phyloP scores from a whole-genome alignment of 257 asterid genomes.

The Mitragyna speciosa region DNA sequence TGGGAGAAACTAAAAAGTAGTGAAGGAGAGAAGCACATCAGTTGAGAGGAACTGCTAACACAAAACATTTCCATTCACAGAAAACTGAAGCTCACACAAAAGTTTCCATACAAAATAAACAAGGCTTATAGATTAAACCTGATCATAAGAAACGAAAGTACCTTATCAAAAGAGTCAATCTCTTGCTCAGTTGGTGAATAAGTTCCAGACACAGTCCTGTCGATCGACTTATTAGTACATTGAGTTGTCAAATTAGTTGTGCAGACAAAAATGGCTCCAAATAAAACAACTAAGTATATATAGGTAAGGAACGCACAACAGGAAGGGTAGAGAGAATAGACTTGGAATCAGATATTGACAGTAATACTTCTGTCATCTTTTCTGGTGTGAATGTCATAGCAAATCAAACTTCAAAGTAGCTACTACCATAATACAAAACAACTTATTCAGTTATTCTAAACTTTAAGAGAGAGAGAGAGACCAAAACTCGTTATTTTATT shows the following conservation, averaged over 20 bases:
- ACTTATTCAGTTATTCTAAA: not conserved
- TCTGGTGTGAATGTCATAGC: not conserved
- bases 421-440: not conserved
- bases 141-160: constrained; percentile 31
- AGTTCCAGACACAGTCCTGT: constrained; percentile 45
- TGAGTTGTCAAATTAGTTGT: not conserved
- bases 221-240: constrained; percentile 30
- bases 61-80: not conserved
- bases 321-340: not conserved
- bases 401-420: not conserved
- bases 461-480: not conserved
- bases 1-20: not conserved
- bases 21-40: not conserved
- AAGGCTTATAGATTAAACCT: not conserved
- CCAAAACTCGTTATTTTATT: not conserved
- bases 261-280: not conserved
- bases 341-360: not conserved
- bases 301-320: not conserved
- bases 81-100: not conserved
- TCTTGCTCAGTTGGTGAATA: constrained; percentile 49
- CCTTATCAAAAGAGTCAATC: constrained; percentile 86
- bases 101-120: not conserved
- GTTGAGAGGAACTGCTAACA: not conserved
- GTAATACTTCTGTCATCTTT: not conserved
- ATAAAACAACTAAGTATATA: constrained; percentile 1